Base-by-base conservation (phyloP, 2,329 filamentous ascomycete genomes). In the Cladosporium sp. region DNA sequence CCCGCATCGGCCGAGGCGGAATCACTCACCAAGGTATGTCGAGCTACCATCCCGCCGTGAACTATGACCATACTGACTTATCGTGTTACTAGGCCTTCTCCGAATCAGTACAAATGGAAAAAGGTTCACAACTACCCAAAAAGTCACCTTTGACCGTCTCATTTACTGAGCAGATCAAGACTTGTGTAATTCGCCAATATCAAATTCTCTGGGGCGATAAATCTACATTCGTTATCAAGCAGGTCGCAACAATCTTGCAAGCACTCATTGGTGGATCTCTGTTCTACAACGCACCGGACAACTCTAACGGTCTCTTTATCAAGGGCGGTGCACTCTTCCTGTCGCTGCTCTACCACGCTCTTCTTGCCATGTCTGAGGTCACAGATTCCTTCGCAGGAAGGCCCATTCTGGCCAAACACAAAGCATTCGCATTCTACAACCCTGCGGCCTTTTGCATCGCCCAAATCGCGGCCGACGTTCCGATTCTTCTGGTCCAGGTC, bases 341-440 rank as follows among this genome's bases (percentile, higher is more conserved):
- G 43, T 71, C 81, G 1, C 69, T 86, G 0, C 69, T 87, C 0
- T 82, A 78, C 64, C 83, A 85, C 61, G 73, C 75, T 51, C 66
- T 86, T 6, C 61, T 85, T 3, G 74, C 80, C n/a, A 79, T 86
- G 73, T 78, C 82, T 0, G 84, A 88, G 62, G 82, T 87, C 1
- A 83, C 76, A 0, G 75, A 79, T 18, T 61, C 72, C 12, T 74
- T 72, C 52, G 62, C 62, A 6, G 70, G 72, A 45, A 64, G 73
- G 13, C 70, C 71, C 2, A 72, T 76, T 22, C 64, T 75, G 11
- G 67, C 69, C 42, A 75, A 74, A 53, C 72, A 75, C 39, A 63
- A 64, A 20, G 59, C 60, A 3, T 75, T 72, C 51, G 69, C 70
- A 9, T 59, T 64, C 36, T 67, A 66, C 50, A 65, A 65, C 42